Conservation (phyloP, 2,329 filamentous ascomycete genomes). For the Blastomyces silverae region DNA sequence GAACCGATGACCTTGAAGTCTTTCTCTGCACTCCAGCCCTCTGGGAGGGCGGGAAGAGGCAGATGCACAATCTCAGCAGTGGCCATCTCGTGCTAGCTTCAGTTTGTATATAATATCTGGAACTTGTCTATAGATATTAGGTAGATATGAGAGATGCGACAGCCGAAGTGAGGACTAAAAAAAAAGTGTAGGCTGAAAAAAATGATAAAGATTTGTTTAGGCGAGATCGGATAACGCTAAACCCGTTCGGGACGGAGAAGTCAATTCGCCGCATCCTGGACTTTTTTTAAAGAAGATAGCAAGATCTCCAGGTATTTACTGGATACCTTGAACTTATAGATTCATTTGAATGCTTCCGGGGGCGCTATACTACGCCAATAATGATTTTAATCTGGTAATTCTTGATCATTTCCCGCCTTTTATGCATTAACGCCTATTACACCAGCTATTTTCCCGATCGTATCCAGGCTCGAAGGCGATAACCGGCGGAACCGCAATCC, state of each 20-base stretch:
- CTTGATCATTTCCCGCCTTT: neutral
- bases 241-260: conserved; percentile 13
- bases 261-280: neutral
- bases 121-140: neutral
- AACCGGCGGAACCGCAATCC: neutral
- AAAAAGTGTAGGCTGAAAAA: conserved; percentile 12
- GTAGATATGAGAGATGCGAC: neutral
- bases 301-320: no score
- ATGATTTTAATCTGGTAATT: neutral
- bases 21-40: conserved; percentile 74
- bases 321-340: neutral
- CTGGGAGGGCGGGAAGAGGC: conserved; percentile 64
- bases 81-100: conserved; percentile 51
- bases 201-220: conserved; percentile 27
- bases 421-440: neutral
- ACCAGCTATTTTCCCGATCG: neutral
- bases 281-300: neutral
- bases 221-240: conserved; percentile 10
- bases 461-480: neutral
- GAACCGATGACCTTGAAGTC: conserved; percentile 80
- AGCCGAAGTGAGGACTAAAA: conserved; percentile 12
- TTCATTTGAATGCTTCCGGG: neutral
- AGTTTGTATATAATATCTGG: conserved; percentile 3
- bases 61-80: conserved; percentile 43
- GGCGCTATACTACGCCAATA: neutral